A percentile compares a stretch with the other conserved stretches of the same genome.
phyloP scores from a whole-genome alignment of 345 rosid genomes.

The Moringa oleifera region DNA sequence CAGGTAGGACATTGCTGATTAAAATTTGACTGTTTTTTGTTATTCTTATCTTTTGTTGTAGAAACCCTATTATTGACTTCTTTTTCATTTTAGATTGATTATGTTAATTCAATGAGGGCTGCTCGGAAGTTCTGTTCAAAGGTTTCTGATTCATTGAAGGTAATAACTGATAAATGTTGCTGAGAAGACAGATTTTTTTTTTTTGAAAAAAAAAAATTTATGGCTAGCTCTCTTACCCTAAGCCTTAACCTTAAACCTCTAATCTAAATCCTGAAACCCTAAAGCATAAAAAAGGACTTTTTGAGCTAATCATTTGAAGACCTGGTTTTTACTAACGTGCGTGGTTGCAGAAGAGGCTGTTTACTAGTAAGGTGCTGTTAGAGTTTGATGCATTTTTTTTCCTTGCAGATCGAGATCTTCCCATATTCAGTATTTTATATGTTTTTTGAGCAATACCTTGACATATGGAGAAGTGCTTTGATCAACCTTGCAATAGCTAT shows the following conservation, averaged over 20 bases:
- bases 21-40: constrained; percentile 4
- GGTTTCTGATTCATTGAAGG: constrained; percentile 79
- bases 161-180: constrained; percentile 16
- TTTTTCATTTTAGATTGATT: constrained; percentile 54
- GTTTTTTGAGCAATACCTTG: constrained; percentile 98
- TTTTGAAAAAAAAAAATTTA: too few species aligned
- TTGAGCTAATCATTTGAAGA: constrained; percentile 6
- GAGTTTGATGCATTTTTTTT: constrained; percentile 8
- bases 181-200: not conserved
- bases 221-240: too few species aligned
- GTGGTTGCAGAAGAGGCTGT: constrained; percentile 1
- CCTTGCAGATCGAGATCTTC: constrained; percentile 85
- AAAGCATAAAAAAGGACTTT: too few species aligned
- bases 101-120: constrained; percentile 87
- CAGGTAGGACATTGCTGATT: constrained; percentile 45
- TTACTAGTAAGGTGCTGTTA: not conserved
- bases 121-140: constrained; percentile 78
- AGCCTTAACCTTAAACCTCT: too few species aligned
- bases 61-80: constrained; percentile 6
- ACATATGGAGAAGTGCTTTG: constrained; percentile 94
- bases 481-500: constrained; percentile 92
- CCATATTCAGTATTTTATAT: constrained; percentile 97
- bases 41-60: constrained; percentile 6
- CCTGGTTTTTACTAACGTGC: not conserved
- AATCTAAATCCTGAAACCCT: too few species aligned